Percentiles rank a stretch among this genome's conserved stretches.
These are phyloP conservation scores for Posidonia oceanica DNA, from an alignment of 116 monocot genomes.

Conservation along the genomic window DNA sequence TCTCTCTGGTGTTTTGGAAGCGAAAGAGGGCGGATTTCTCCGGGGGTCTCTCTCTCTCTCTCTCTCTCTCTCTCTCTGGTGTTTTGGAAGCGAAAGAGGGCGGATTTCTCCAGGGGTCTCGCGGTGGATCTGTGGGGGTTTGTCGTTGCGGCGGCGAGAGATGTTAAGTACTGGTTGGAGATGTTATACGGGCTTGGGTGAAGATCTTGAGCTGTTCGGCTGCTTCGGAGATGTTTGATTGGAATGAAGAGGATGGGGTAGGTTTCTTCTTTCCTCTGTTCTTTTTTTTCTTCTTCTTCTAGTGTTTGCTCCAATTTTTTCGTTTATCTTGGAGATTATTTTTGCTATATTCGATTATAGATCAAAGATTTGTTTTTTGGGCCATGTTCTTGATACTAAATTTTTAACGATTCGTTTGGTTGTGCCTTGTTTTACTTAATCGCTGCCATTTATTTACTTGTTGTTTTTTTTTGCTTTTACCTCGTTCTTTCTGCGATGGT, in stretches of 20 bases:
- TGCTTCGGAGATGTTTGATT: conserved; percentile 19
- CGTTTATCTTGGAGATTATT: too few relatives aligned
- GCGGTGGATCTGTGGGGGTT: background rate
- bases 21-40: too few relatives aligned
- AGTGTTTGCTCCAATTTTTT: background rate
- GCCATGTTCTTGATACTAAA: background rate
- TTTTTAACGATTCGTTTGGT: background rate
- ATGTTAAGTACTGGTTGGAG: conserved; percentile 8
- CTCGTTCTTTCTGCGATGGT: too few relatives aligned
- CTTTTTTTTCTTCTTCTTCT: background rate
- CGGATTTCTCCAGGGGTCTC: background rate
- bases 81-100: background rate
- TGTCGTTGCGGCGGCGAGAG: background rate
- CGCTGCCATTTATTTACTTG: too few relatives aligned
- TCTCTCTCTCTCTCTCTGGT: background rate
- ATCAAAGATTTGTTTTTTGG: background rate
- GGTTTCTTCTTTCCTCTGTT: background rate
- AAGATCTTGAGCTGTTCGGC: conserved; percentile 4
- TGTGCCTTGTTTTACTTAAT: background rate
- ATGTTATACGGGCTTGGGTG: conserved; percentile 1
- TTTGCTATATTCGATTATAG: too few relatives aligned
- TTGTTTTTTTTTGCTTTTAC: too few relatives aligned
- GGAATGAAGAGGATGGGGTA: conserved; percentile 16
- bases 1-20: background rate
- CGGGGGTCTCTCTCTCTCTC: too few relatives aligned